Base-by-base conservation (phyloP, 306 rosid genomes). In the Mimosa pudica region DNA sequence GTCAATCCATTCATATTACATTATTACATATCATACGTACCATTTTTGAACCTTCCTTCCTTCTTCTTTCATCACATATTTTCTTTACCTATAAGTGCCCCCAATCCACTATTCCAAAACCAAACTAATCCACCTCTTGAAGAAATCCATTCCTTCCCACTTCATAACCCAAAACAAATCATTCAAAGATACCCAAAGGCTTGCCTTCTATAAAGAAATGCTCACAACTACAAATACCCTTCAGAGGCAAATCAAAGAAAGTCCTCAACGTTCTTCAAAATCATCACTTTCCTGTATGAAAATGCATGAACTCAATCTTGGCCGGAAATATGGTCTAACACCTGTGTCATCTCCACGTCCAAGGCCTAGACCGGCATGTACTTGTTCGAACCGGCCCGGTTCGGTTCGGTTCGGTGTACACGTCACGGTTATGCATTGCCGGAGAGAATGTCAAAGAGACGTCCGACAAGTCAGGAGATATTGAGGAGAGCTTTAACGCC, bases 401-500 rank as follows among this genome's bases (percentile, higher is more conserved):
- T 35, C 71, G 45, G 82, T 48, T 35, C 71, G 45, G 79, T 64
- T 10, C 77, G 65, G 17, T 87, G 88, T 47, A 70, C 46, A 30
- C 84, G 80, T 20, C 86, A 70, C 30, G 83, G 88, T 12, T 78
- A 79, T 70, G 20, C 24, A 0, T 42, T 84, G 46, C 70, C 81
- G 36, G 83, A 80, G 44, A 84, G 74, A 78, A 83, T 68, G 48
- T 10, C 32, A 48, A 80, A 78, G 79, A 80, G 41, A 76, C 51
- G 46, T 70, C 70, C 63, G 5, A 85, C 83, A 10, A 86, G 85
- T 17, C 82, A 82, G 75, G 89, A 84, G 81, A 65, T 87, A 2
- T 57, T 87, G 63, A 79, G 82, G 77, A 89, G 91, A 76, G 95
- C 95, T 4, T 54, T 91, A 68, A 36, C 82, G 20, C 90, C 86